Base-by-base conservation (phyloP, 2,329 filamentous ascomycete species). In the Phyllachora maydis region DNA sequence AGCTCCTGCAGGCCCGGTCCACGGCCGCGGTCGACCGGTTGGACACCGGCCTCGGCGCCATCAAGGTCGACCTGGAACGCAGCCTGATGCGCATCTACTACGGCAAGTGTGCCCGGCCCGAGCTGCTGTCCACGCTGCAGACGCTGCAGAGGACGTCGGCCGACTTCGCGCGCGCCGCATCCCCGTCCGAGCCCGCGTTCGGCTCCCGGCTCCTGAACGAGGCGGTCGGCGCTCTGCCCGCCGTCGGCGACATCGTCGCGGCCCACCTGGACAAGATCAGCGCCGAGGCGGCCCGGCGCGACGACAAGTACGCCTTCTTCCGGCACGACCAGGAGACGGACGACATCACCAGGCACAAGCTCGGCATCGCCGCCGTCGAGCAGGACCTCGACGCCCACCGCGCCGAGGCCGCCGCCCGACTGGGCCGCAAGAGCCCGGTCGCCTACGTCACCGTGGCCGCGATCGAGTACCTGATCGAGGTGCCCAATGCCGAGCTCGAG, bases 241-340 rank as follows among this genome's bases (percentile, higher is more conserved):
- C 56, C 8, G 91, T 95, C 23, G 55, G 72, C 6, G 59, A 73
- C 11, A 65, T 70, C 11, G 65, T 95, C 4, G 56, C 77, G 11
- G 57, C 56, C 1, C 82, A 78, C 39, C 64, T 98, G 3, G 74
- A 90, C 25, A 74, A 70, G 30, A 88, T 98, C 47, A 91, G 91
- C 36, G 56, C 72, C 16, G 62, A 77, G 33, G 78, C 88, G 1
- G 88, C 85, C 0, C 73, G 71, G 23, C 67, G 65, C 13, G 74
- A 95, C 39, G 83, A 98, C 56, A 93, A 92, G 43, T 95, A 93
- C 43, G 58, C 62, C 17, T 98, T 98, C 55, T 93, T 98, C 45
- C 67, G 74, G 5, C 81, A 92, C 32, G 65, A 74, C 18, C 64
- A 81, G 31, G 85, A 93, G 46, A 90, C 77, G 0, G 83, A 93